Evolutionary conservation across 257 asterid species (phyloP), one percentile per base, ranked within the genome.

Genomic region (Penstemon eatonii): DNA sequence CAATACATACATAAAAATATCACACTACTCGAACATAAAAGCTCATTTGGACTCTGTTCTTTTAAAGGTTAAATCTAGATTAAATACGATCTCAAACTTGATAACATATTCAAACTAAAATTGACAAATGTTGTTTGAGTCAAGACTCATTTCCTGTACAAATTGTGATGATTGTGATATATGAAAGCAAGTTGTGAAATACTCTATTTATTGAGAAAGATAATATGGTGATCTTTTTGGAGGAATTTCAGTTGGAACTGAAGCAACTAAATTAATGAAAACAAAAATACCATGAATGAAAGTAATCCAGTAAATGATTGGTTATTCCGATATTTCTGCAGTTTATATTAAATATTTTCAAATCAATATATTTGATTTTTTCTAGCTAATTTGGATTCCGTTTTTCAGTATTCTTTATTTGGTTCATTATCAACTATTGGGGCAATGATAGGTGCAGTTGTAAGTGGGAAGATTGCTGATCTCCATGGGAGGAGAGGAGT

Each of bases 391-490:
- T 66, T 60, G 68, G 56, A 47, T 64, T 60, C 40, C 15, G 11
- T 51, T 53, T 79, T 73, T 68, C 83, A 92, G 98, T 90, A 85
- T 63, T 90, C 97, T 37, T 70, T 88, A 80, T 92, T 92, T 73
- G 97, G 97, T 54, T 92, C 98, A 18, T 85, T 90, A 75, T 82
- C 84, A 63, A 88, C 95, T 9, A 78, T 92, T 58, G 98, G 98
- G 77, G 98, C 97, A 45, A 86, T 88, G 95, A 53, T 87, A 68
- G 97, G 97, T 63, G 98, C 97, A 44, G 40, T 90, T 38, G 65
- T 76, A 78, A 88, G 98, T 73, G 98, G 98, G 71, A 89, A 81
- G 76, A 70, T 88, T 61, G 96, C 98, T 45, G 97, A 92, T 89
- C 54, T 76, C 63, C 56, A 85, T 8, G 97, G 97, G 74, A 80